These are phyloP conservation scores for Rosa hybrid DNA, from an alignment of 331 rosid genomes.

Conservation along the genomic window DNA sequence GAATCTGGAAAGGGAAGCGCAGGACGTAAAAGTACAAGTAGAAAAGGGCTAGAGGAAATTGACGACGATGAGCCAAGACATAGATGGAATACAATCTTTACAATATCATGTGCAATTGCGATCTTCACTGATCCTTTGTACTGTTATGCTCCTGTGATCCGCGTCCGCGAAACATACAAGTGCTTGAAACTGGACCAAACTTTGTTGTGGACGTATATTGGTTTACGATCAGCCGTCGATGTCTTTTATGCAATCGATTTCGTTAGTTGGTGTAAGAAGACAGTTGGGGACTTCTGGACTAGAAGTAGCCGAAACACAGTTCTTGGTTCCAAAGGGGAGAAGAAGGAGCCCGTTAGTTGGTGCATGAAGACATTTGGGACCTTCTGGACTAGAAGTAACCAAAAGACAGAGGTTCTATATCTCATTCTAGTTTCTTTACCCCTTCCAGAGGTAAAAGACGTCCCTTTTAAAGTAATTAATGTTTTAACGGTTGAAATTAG, in stretches of 20 bases:
- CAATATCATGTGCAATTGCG: background rate
- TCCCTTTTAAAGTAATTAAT: too few species aligned
- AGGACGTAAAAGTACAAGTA: background rate
- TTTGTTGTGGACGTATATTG: background rate
- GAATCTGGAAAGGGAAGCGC: background rate
- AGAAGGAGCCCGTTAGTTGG: too few species aligned
- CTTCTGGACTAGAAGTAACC: too few species aligned
- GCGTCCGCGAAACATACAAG: rapidly evolving
- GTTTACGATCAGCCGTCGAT: background rate
- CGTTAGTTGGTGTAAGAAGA: rapidly evolving
- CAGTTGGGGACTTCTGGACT: too few species aligned
- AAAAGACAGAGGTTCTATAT: too few species aligned
- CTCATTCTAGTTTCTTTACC: background rate
- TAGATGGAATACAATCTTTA: background rate
- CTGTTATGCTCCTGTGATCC: background rate
- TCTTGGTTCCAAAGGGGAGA: too few species aligned
- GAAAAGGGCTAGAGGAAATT: too few species aligned
- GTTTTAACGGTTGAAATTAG: too few species aligned
- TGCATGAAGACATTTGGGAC: too few species aligned
- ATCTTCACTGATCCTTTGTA: background rate
- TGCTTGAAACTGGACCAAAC: background rate
- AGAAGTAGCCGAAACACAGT: too few species aligned
- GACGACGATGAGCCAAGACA: background rate
- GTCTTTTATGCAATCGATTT: background rate
- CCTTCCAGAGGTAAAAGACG: background rate